phyloP scores from a whole-genome alignment of 1,284 basidiomycete species.

The Sanghuangporus sanghuang region DNA sequence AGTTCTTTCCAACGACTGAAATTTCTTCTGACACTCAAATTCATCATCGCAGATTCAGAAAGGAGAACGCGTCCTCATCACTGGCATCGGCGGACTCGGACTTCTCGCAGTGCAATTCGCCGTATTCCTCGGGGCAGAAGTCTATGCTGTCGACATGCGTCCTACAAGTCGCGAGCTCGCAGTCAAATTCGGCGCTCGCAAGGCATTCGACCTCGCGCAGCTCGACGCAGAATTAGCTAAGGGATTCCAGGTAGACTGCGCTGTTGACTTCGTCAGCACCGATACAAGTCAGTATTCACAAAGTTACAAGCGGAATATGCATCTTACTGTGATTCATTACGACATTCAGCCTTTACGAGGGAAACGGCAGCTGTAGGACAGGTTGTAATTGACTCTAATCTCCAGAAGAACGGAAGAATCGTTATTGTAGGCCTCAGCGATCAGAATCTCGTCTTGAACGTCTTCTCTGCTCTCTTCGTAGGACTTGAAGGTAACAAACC shows the following conservation, averaged over 20 bases:
- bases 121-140: slow-evolving; percentile 24
- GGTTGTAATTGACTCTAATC: neutral
- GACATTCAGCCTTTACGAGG: neutral
- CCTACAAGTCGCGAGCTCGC: slow-evolving; percentile 23
- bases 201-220: slow-evolving; percentile 23
- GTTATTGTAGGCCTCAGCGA: slow-evolving; percentile 7
- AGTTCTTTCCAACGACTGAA: neutral
- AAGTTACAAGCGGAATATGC: neutral
- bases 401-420: neutral
- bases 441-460: neutral
- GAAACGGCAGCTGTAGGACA: neutral
- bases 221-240: slow-evolving; percentile 20
- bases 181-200: slow-evolving; percentile 23
- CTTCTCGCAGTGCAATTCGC: slow-evolving; percentile 28
- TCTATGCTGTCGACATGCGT: slow-evolving; percentile 26
- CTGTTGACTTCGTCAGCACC: slow-evolving; percentile 25
- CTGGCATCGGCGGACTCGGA: slow-evolving; percentile 28
- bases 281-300: slow-evolving; percentile 22
- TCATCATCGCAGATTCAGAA: neutral
- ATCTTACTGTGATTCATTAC: neutral
- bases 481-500: neutral
- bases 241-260: slow-evolving; percentile 24
- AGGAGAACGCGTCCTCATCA: slow-evolving; percentile 23
- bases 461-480: neutral
- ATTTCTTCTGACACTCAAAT: neutral